Conservation (phyloP, 345 rosid species). For the Clarkia xantiana region DNA sequence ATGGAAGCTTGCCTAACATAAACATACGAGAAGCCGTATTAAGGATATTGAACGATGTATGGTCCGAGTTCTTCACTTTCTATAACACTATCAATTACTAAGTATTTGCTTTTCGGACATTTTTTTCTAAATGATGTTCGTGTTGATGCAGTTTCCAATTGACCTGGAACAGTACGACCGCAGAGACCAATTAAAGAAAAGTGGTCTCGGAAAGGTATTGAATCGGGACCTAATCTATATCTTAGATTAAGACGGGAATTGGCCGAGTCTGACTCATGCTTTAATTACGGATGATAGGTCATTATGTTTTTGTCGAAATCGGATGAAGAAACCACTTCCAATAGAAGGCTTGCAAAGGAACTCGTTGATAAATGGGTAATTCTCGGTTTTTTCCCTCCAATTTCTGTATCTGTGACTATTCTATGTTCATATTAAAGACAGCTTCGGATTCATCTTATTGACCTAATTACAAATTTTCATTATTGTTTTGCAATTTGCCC, state of each 20-base stretch:
- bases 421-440: background rate
- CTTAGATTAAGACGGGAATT: no score
- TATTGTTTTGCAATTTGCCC: background rate
- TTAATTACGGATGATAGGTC: conserved; percentile 36
- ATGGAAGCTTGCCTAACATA: conserved; percentile 90
- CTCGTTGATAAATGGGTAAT: conserved; percentile 97
- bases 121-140: conserved; percentile 11
- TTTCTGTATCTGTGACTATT: background rate
- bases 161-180: conserved; percentile 93
- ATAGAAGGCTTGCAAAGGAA: conserved; percentile 90
- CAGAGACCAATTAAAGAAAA: conserved; percentile 81
- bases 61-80: background rate
- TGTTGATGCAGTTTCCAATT: conserved; percentile 58
- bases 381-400: background rate
- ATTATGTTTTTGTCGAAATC: conserved; percentile 96
- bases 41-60: conserved; percentile 68
- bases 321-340: conserved; percentile 87
- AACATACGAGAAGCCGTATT: conserved; percentile 88
- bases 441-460: background rate
- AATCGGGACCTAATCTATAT: conserved; percentile 1
- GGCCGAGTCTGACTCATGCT: background rate
- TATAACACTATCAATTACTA: conserved; percentile 1
- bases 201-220: conserved; percentile 95
- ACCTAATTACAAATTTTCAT: background rate
- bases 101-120: conserved; percentile 4